Base-by-base conservation (phyloP, 2,329 filamentous ascomycete species). In the Aspergillus phoenicis region DNA sequence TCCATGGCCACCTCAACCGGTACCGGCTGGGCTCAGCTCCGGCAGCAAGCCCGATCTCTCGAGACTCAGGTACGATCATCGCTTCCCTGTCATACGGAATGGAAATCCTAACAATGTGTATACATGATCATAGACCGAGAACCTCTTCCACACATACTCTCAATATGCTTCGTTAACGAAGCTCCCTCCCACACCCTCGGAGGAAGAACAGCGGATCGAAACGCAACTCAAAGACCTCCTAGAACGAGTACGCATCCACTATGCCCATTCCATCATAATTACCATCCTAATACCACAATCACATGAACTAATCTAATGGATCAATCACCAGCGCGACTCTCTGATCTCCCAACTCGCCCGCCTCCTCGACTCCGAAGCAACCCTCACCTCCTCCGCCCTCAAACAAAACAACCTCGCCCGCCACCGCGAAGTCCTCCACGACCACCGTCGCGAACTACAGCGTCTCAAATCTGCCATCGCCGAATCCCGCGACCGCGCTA, bases 361-460 rank as follows among this genome's bases (percentile, higher is more conserved):
- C 61, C 88, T 97, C 57, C 90, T 98, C 68, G 94, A 98, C 81
- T 96, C 93, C 59, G 94, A 98, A 83, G 87, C 93, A 22, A 84
- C 89, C 59, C 86, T 96, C 62, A 92, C 91, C 54, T 89, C 93
- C 48, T 98, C 94, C 39, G 93, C 93, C 59, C 85, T 97, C n/a
- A 98, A 98, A 80, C 93, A 97, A 73, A 97, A 94, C 81, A 97
- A 98, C 75, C 88, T 99, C 39, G 85, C 91, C 61, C 89, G 96
- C 30, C 91, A 98, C 70, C 91, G 91, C 67, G 93, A 97, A 80
- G 90, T 97, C 75, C 88, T 98, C 15, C 82, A 87, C 39, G 91
- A 96, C 74, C 94, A 99, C 81, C 88, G 89, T 63, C 89, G 89
- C 65, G 94, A 98, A 77, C 86, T 97, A 39, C 77, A 82, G 4